Base-by-base conservation (phyloP, 495 filamentous ascomycete species). In the Baudoinia panamericana region DNA sequence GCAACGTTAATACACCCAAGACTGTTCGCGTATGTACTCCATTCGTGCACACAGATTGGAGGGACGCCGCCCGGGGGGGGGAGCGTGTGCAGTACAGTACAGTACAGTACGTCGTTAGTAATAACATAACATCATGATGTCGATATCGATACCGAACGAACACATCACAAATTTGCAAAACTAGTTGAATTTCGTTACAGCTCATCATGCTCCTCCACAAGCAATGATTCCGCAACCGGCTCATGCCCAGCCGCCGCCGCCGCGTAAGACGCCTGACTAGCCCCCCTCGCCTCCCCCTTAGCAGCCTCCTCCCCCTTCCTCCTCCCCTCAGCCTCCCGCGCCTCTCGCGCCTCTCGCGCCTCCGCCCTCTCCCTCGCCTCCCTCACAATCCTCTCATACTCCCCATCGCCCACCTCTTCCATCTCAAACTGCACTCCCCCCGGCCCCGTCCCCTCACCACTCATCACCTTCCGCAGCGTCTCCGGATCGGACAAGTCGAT, bases 351-450 rank as follows among this genome's bases (percentile, higher is more conserved):
- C 24, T 27, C 24, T 29, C 32, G 32, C 12, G 8, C 42, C 42
- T 45, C 28, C 17, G 35, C 26, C 24, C 29, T 26, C 30, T 36
- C 19, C 31, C 27, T 43, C 33, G 45, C 39, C 38, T 46, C 25
- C 30, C 20, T 18, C 33, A 49, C 35, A 19, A 54, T 32, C 42
- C 30, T 5, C 43, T 48, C 48, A 46, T 55, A 51, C 16, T 37
- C 39, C 13, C 46, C 48, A 32, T 55, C 49, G 18, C 39, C 32
- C 22, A 48, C 30, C 40, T 51, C 47, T 46, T 46, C 46, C 30
- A 53, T 41, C 39, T 49, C 46, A 34, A 55, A 40, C 28, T 42
- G 39, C 30, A 52, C 24, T 7, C 48, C 51, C 33, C 51, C 48
- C 3, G 51, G 47, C 24, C 45, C 48, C 3, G 51, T 43, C 24